Evolutionary conservation across 169 alveolate species (phyloP).

Genomic region (Babesia microti): DNA sequence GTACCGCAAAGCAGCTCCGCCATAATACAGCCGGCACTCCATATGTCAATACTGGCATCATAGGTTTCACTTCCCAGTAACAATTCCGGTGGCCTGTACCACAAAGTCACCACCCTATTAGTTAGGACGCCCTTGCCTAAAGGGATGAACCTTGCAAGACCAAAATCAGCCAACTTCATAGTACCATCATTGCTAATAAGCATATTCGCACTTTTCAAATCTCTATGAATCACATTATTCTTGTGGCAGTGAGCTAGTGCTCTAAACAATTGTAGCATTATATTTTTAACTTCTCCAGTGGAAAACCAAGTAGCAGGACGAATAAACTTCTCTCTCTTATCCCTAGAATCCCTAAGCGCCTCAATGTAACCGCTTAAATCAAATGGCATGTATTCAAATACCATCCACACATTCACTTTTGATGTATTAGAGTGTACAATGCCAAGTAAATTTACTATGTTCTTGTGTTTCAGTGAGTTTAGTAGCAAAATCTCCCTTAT

Average conservation of each 20-base stretch:
- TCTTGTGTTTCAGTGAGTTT: conserved; percentile 61
- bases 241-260: conserved; percentile 77
- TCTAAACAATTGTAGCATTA: conserved; percentile 62
- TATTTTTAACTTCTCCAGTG: conserved; percentile 66
- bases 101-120: conserved; percentile 87
- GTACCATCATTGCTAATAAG: conserved; percentile 80
- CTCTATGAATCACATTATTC: conserved; percentile 76
- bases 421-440: conserved; percentile 58
- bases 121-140: conserved; percentile 68
- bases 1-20: conserved; percentile 80
- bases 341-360: conserved; percentile 47
- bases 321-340: conserved; percentile 43
- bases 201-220: conserved; percentile 80
- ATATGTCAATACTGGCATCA: conserved; percentile 81
- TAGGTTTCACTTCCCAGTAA: conserved; percentile 81
- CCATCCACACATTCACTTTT: conserved; percentile 67
- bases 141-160: conserved; percentile 78
- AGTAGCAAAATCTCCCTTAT: conserved; percentile 71
- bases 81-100: conserved; percentile 96
- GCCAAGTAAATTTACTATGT: conserved; percentile 66
- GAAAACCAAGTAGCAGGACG: conserved; percentile 48
- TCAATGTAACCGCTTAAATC: conserved; percentile 72
- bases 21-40: conserved; percentile 92
- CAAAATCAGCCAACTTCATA: conserved; percentile 91
- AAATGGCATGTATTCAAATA: conserved; percentile 70